Percentiles rank a stretch among this genome's conserved stretches.
These are phyloP conservation scores for Melastoma malabathricum DNA, from an alignment of 345 rosid genomes.

Conservation along the genomic window DNA sequence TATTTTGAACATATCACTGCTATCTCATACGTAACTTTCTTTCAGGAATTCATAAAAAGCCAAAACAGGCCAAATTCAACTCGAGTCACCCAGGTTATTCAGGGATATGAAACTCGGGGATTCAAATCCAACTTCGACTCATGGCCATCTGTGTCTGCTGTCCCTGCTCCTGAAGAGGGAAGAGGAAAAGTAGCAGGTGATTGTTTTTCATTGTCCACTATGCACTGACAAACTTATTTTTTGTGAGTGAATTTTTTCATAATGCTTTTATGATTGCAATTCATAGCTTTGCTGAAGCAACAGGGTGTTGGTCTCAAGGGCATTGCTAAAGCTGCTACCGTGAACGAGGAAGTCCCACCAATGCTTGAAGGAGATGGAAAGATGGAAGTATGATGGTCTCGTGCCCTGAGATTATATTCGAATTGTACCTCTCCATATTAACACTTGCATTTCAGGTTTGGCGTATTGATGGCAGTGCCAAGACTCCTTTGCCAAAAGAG, in stretches of 20 bases:
- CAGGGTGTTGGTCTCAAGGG: conserved; percentile 93
- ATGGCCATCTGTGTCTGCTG: conserved; percentile 76
- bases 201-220: conserved; percentile 11
- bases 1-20: too few relatives aligned
- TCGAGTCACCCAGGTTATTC: conserved; percentile 63
- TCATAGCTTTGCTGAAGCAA: conserved; percentile 80
- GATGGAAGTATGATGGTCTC: conserved; percentile 55
- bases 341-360: conserved; percentile 81
- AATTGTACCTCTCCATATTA: neutral
- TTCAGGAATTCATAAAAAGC: conserved; percentile 61
- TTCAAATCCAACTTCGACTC: conserved; percentile 88
- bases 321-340: conserved; percentile 48
- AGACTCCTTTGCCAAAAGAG: conserved; percentile 55
- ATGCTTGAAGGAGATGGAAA: conserved; percentile 94
- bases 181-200: conserved; percentile 99
- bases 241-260: conserved; percentile 9
- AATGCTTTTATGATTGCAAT: conserved; percentile 10
- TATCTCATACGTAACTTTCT: conserved; percentile 13
- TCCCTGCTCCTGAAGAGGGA: conserved; percentile 83
- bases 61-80: conserved; percentile 83
- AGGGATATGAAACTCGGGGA: conserved; percentile 82
- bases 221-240: conserved; percentile 15
- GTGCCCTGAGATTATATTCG: neutral
- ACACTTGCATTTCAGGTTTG: conserved; percentile 42
- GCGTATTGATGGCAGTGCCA: conserved; percentile 71